Conservation (phyloP, 2,329 filamentous ascomycete species). For the Colletotrichum melonis region DNA sequence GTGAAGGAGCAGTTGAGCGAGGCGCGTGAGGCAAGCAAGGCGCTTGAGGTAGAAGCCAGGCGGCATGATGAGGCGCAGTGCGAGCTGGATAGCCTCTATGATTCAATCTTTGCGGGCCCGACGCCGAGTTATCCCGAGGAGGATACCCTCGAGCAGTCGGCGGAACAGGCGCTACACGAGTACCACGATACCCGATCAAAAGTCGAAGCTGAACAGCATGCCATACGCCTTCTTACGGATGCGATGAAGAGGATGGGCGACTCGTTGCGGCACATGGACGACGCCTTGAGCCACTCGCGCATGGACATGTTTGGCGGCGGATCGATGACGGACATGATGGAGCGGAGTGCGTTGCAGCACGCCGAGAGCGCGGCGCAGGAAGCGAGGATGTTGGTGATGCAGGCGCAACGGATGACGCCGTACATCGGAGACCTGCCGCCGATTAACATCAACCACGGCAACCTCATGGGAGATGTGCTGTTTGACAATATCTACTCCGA, state of each 20-base stretch:
- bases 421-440: constrained; percentile 50
- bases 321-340: constrained; percentile 61
- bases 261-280: constrained; percentile 52
- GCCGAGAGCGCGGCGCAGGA: constrained; percentile 57
- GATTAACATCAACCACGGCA: constrained; percentile 57
- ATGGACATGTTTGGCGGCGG: constrained; percentile 64
- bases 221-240: constrained; percentile 50
- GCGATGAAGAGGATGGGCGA: constrained; percentile 49
- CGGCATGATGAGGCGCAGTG: constrained; percentile 54
- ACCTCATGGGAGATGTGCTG: constrained; percentile 61
- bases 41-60: constrained; percentile 49
- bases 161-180: constrained; percentile 46
- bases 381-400: constrained; percentile 51
- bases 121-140: constrained; percentile 66
- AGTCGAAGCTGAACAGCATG: constrained; percentile 55
- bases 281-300: constrained; percentile 53
- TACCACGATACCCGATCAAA: constrained; percentile 51
- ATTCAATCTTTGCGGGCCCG: constrained; percentile 63
- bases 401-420: constrained; percentile 53
- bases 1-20: constrained; percentile 52
- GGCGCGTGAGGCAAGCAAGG: constrained; percentile 48
- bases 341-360: constrained; percentile 60
- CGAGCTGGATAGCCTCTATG: constrained; percentile 63
- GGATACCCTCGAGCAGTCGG: constrained; percentile 56
- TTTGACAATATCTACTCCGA: constrained; percentile 67